Evolutionary conservation across 495 filamentous ascomycete genomes (phyloP).

Genomic region (Xeromyces bisporus): DNA sequence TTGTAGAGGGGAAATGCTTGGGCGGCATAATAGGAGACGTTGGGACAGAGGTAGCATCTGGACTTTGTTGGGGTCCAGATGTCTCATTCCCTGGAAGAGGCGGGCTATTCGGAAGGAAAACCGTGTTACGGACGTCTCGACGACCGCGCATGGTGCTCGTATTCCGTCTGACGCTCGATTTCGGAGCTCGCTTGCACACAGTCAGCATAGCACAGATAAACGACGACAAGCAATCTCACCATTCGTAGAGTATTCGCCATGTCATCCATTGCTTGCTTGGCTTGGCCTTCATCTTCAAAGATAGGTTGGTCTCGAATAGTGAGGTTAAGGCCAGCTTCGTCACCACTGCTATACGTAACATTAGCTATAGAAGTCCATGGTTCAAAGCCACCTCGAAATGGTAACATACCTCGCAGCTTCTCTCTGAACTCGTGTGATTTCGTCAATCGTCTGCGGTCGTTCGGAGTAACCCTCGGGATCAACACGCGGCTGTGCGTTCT

Average conservation of each 20-base stretch:
- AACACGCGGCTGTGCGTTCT: conserved; percentile 21
- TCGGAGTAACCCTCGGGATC: conserved; percentile 52
- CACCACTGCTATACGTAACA: conserved; percentile 25
- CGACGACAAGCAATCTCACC: conserved; percentile 22
- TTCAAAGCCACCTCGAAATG: too few relatives aligned
- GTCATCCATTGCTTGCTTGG: conserved; percentile 72
- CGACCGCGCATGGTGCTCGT: conserved; percentile 69
- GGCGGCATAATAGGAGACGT: conserved; percentile 18
- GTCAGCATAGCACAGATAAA: conserved; percentile 7
- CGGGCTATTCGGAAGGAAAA: conserved; percentile 46
- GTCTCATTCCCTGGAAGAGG: conserved; percentile 20
- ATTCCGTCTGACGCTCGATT: conserved; percentile 43
- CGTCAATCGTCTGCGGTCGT: conserved; percentile 50
- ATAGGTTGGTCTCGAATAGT: conserved; percentile 89
- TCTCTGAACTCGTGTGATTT: conserved; percentile 66
- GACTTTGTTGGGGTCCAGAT: conserved; percentile 5
- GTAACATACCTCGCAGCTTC: conserved; percentile 48
- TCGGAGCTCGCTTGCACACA: conserved; percentile 31
- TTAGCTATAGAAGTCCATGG: too few relatives aligned
- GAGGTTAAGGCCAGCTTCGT: conserved; percentile 67
- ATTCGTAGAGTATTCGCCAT: conserved; percentile 73
- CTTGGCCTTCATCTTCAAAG: conserved; percentile 77
- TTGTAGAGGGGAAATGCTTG: conserved; percentile 29
- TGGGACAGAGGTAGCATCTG: conserved; percentile 9
- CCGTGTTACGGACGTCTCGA: conserved; percentile 77